These are phyloP conservation scores for Rickenella mellea DNA, from an alignment of 768 basidiomycete species.

Conservation along the genomic window DNA sequence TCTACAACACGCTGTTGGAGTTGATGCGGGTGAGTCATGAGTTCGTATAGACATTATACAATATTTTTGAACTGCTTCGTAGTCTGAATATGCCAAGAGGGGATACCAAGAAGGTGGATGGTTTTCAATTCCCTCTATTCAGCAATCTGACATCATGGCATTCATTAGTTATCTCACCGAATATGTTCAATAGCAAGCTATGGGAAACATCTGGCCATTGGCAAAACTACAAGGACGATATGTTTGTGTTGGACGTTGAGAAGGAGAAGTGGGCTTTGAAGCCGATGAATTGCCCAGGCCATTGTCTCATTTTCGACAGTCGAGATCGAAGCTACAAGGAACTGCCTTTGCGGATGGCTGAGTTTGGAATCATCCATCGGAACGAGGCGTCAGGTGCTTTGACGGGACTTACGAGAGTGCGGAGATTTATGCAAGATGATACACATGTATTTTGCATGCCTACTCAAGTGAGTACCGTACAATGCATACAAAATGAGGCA, in stretches of 20 bases:
- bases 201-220: constrained; percentile 99
- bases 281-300: constrained; percentile 99
- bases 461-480: constrained; percentile 47
- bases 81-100: constrained; percentile 91
- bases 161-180: constrained; percentile 82
- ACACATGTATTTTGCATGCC: constrained; percentile 99
- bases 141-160: constrained; percentile 1
- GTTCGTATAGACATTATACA: constrained; percentile 2
- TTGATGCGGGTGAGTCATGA: constrained; percentile 67
- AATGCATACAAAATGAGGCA: constrained; percentile 2
- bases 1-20: constrained; percentile 90
- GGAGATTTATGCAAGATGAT: constrained; percentile 95
- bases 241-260: constrained; percentile 92
- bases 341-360: constrained; percentile 94
- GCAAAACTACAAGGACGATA: constrained; percentile 97
- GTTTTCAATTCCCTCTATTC: neutral
- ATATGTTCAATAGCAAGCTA: constrained; percentile 92
- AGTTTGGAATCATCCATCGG: constrained; percentile 94
- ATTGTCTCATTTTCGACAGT: constrained; percentile 92
- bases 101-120: constrained; percentile 79
- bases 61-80: constrained; percentile 1
- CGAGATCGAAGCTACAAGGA: constrained; percentile 92
- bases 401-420: constrained; percentile 85
- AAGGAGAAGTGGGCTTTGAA: constrained; percentile 95
- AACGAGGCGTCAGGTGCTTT: constrained; percentile 95